A percentile compares a stretch with the other conserved stretches of the same genome.
Conservation (phyloP, 495 filamentous ascomycete species). For the Pyrenopolyporus hunteri region DNA sequence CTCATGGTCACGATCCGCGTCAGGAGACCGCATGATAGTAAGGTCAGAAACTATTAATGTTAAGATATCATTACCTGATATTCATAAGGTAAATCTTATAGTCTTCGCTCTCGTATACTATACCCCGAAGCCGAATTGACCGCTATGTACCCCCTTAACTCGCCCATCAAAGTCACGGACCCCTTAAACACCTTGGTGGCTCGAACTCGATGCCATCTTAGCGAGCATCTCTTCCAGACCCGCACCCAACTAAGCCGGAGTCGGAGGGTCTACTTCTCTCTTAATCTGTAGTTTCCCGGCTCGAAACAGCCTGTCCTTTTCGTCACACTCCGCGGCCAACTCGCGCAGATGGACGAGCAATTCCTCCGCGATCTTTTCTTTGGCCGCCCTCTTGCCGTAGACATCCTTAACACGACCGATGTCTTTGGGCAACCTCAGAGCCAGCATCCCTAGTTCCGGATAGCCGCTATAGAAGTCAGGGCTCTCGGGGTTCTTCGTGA, state of each 20-base stretch:
- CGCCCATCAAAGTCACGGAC: neutral
- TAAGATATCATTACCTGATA: no score
- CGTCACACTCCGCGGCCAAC: constrained; percentile 19
- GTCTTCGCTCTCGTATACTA: no score
- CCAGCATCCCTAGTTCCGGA: constrained; percentile 17
- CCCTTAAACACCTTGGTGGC: neutral
- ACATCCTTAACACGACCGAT: constrained; percentile 37
- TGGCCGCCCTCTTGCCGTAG: constrained; percentile 35
- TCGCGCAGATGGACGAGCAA: constrained; percentile 30
- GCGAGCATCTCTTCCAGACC: neutral
- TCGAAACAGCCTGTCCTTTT: constrained; percentile 1
- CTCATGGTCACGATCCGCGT: no score
- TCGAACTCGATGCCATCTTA: neutral
- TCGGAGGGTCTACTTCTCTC: neutral
- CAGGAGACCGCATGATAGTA: no score
- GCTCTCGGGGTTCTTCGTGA: neutral
- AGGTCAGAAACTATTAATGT: no score
- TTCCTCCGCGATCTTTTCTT: constrained; percentile 43
- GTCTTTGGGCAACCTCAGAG: constrained; percentile 24
- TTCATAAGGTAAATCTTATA: no score
- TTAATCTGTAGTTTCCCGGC: neutral
- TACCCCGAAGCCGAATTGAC: neutral
- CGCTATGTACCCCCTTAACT: neutral
- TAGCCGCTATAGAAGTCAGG: constrained; percentile 15
- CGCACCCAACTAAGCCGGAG: neutral